Evolutionary conservation across 1,139 yeast genomes (phyloP).

Genomic region (Blastobotrys malaysiensis): DNA sequence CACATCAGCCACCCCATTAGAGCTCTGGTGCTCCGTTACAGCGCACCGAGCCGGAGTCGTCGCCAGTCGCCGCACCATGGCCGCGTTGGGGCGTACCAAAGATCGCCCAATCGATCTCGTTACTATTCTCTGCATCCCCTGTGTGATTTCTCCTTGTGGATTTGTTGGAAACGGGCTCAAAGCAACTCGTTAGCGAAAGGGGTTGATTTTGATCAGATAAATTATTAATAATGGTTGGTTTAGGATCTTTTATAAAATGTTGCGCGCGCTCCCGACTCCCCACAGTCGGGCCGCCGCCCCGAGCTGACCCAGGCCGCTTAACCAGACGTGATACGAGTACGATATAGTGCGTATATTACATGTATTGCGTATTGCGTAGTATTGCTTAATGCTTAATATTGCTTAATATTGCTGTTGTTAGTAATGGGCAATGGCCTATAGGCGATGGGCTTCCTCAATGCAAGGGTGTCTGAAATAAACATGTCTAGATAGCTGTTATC

Average conservation of each 20-base stretch:
- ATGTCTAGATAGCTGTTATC: too few species aligned
- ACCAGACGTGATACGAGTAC: too few species aligned
- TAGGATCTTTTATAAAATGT: not conserved
- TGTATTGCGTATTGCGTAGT: too few species aligned
- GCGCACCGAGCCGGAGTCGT: not conserved
- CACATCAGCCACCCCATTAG: conserved; percentile 20
- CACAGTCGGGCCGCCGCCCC: not conserved
- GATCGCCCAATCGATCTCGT: conserved; percentile 2
- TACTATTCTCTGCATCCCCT: conserved; percentile 1
- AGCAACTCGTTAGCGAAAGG: not conserved
- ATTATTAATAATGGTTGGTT: not conserved
- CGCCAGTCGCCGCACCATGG: not conserved
- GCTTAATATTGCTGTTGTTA: too few species aligned
- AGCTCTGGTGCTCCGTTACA: conserved; percentile 7
- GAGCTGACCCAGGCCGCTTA: too few species aligned
- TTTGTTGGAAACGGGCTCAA: not conserved
- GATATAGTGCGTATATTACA: too few species aligned
- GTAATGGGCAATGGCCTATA: too few species aligned
- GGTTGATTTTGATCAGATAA: not conserved
- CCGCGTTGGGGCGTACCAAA: not conserved
- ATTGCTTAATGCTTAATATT: too few species aligned
- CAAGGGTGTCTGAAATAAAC: too few species aligned
- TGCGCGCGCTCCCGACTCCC: conserved; percentile 1
- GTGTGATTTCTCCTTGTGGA: not conserved
- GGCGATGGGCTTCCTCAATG: too few species aligned